These are phyloP conservation scores for Aureobasidium sp. DNA, from an alignment of 2,329 filamentous ascomycete genomes.

Conservation along the genomic window DNA sequence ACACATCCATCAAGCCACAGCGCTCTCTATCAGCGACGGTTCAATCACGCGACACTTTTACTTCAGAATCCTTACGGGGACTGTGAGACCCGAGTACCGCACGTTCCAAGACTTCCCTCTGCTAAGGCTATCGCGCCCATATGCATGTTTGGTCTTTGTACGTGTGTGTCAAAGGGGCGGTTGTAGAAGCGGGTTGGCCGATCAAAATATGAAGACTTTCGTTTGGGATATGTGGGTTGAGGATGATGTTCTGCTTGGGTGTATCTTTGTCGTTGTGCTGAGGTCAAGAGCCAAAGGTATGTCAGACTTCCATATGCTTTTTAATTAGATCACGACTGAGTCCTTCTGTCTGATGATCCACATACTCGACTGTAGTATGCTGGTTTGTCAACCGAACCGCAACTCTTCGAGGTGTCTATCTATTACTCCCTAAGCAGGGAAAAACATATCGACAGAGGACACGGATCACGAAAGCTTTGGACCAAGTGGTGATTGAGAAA, in stretches of 20 bases:
- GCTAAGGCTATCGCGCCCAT: neutral
- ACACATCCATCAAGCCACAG: neutral
- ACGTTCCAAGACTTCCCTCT: neutral
- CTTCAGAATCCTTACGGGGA: neutral
- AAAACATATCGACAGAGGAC: neutral
- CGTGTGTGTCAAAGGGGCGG: neutral
- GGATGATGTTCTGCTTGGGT: neutral
- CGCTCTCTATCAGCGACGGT: neutral
- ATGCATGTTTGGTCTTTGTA: neutral
- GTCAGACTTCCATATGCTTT: neutral
- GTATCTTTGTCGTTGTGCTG: neutral
- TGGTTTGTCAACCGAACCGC: too few relatives aligned
- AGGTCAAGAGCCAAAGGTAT: neutral
- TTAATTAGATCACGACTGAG: too few relatives aligned
- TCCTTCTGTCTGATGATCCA: too few relatives aligned
- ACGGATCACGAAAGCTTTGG: neutral
- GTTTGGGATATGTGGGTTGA: neutral
- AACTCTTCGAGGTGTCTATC: too few relatives aligned
- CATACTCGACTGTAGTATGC: too few relatives aligned
- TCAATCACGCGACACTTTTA: neutral
- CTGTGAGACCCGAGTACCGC: neutral
- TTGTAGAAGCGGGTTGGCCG: neutral
- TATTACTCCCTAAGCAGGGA: too few relatives aligned
- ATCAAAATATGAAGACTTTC: neutral
- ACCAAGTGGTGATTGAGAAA: too few relatives aligned